Conservation (phyloP, 306 rosid species). For the Nissolia schottii region DNA sequence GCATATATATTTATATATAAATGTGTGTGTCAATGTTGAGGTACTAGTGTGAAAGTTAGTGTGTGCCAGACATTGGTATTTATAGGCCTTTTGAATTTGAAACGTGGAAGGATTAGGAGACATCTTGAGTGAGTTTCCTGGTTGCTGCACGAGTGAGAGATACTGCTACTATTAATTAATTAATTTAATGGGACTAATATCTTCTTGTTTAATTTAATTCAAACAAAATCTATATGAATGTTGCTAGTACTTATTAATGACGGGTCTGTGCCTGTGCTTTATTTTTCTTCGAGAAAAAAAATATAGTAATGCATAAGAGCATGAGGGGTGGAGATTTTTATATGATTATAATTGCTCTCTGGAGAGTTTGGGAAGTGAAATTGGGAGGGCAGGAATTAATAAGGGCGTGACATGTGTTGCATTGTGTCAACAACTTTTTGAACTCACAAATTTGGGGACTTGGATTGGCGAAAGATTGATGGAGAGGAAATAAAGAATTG, state of each 20-base stretch:
- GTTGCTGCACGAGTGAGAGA: constrained; percentile 35
- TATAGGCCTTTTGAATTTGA: constrained; percentile 35
- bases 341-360: not conserved
- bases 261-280: not conserved
- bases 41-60: constrained; percentile 19
- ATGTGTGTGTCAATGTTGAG: not conserved
- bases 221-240: constrained; percentile 14
- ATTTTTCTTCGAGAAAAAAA: not conserved
- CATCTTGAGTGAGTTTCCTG: constrained; percentile 41
- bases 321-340: not conserved
- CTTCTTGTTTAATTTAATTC: not conserved
- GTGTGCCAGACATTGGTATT: constrained; percentile 32
- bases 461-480: constrained; percentile 26
- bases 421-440: not conserved
- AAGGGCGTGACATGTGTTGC: constrained; percentile 15
- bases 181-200: not conserved
- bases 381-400: not conserved
- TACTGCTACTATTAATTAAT: not conserved
- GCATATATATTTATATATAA: not conserved
- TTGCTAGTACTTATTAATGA: not conserved
- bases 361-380: constrained; percentile 8
- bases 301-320: not conserved
- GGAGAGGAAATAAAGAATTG: constrained; percentile 29
- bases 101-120: constrained; percentile 12
- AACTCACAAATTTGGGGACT: not conserved